phyloP scores from a whole-genome alignment of 371 early-diverging fungal species.

The Basidiobolus meristosporus region DNA sequence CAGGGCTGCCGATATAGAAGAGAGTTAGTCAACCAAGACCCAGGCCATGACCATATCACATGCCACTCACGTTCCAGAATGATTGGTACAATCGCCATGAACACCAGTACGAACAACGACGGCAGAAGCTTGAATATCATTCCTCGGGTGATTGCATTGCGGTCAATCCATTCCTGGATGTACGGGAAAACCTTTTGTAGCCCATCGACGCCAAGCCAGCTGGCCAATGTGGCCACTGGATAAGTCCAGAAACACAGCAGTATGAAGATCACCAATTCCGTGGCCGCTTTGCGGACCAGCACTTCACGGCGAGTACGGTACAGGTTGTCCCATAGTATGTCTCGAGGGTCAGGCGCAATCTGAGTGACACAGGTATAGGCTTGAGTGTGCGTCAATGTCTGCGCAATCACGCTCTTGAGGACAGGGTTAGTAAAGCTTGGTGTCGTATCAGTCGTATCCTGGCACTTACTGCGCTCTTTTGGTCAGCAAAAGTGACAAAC shows the following conservation, averaged over 20 bases:
- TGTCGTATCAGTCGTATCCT: constrained; percentile 8
- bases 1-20: constrained; percentile 25
- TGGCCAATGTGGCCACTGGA: constrained; percentile 27
- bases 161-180: no score
- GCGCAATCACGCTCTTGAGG: constrained; percentile 27
- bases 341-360: constrained; percentile 57
- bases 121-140: constrained; percentile 13
- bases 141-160: no score
- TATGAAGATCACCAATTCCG: constrained; percentile 16
- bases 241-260: constrained; percentile 26
- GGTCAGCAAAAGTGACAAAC: constrained; percentile 35
- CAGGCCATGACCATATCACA: constrained; percentile 4
- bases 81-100: constrained; percentile 41
- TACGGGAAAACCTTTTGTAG: constrained; percentile 10
- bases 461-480: constrained; percentile 19
- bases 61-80: constrained; percentile 14
- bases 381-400: constrained; percentile 29
- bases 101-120: constrained; percentile 31
- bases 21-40: constrained; percentile 5
- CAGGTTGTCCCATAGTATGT: constrained; percentile 55
- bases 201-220: constrained; percentile 24
- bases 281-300: constrained; percentile 20
- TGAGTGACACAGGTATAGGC: constrained; percentile 47
- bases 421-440: constrained; percentile 1
- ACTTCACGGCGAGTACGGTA: constrained; percentile 26